Evolutionary conservation across 371 early-diverging fungal genomes (phyloP).

Genomic region (Batkoa obscura): DNA sequence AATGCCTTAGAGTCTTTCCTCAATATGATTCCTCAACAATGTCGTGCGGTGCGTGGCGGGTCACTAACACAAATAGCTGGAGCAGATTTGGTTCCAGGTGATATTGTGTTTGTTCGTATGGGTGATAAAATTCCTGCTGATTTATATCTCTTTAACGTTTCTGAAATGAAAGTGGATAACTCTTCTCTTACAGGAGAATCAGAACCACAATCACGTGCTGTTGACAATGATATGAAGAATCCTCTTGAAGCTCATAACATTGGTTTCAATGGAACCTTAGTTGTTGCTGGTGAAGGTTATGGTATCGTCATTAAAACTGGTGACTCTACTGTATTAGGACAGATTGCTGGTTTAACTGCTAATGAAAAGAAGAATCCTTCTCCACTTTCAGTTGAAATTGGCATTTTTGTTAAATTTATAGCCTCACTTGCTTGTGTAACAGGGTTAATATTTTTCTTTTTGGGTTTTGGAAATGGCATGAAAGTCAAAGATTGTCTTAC

Average conservation of each 20-base stretch:
- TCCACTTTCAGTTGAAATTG: constrained; percentile 43
- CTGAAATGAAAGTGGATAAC: constrained; percentile 41
- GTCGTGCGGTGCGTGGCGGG: constrained; percentile 19
- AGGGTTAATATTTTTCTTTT: constrained; percentile 20
- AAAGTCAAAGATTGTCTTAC: constrained; percentile 23
- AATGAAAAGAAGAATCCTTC: constrained; percentile 20
- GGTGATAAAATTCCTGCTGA: constrained; percentile 59
- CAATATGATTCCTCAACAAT: constrained; percentile 66
- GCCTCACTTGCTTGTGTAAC: constrained; percentile 30
- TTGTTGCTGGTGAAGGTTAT: constrained; percentile 31
- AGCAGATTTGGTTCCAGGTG: constrained; percentile 19
- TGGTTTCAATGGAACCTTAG: constrained; percentile 40
- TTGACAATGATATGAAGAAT: constrained; percentile 20
- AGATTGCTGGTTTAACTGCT: constrained; percentile 34
- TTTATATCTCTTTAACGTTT: constrained; percentile 26
- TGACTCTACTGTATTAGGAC: constrained; percentile 47
- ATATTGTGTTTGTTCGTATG: constrained; percentile 31
- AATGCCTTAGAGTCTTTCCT: constrained; percentile 73
- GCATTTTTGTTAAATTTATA: constrained; percentile 42
- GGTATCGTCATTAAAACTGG: constrained; percentile 40
- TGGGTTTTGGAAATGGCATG: constrained; percentile 27
- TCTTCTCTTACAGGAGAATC: constrained; percentile 49
- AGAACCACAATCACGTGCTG: constrained; percentile 9
- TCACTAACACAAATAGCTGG: neutral
- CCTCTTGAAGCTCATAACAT: constrained; percentile 19